Evolutionary conservation across 805 yeast species (phyloP), one percentile per base, ranked within the genome.

Genomic region (Myxozyma geophila): DNA sequence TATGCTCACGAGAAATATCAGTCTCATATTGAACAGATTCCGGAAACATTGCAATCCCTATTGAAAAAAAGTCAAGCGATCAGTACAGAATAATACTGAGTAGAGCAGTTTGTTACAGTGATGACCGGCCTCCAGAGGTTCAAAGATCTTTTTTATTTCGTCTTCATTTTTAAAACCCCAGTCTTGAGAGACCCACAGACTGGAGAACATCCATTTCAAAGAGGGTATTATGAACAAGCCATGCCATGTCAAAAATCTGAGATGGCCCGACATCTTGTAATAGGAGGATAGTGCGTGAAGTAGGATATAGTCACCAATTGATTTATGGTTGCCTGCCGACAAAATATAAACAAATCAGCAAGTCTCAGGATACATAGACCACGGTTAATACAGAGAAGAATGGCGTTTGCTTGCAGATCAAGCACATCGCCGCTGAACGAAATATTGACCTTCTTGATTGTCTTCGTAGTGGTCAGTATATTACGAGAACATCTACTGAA

Each of bases 21-120:
- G 89, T n/a, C 5, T 60, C 28, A 39, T 41, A 66, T 46, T n/a
- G 39, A 7, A 64, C 39, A 9, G 67, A 97, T 74, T 92, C 98
- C 0, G 98, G 98, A 68, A 92, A 92, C 8, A 89, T 67, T 0
- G 87, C 85, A 0, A 91, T 70, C 90, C 96, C 86, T 68, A 83
- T 82, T 35, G 78, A 36, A 52, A 12, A 10, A 5, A 12, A 8
- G 44, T 17, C 19, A 13, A n/a, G 15, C 33, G 28, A 50, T 17
- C 28, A 46, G 49, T 17, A 7, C 28, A 6, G 21, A 8, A 19
- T 17, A 17, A 46, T 9, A 10, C 13, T 12, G 19, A 7, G 1
- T 7, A 17, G 19, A 54, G 40, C 23, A 19, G 12, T 3, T 47
- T 8, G 52, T 37, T 58, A 62, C 65, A 62, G 41, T 55, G 54